Percentiles rank a stretch among this genome's conserved stretches.
Evolutionary conservation across 2,329 filamentous ascomycete genomes (phyloP).

Genomic region (Diaporthe sp.): DNA sequence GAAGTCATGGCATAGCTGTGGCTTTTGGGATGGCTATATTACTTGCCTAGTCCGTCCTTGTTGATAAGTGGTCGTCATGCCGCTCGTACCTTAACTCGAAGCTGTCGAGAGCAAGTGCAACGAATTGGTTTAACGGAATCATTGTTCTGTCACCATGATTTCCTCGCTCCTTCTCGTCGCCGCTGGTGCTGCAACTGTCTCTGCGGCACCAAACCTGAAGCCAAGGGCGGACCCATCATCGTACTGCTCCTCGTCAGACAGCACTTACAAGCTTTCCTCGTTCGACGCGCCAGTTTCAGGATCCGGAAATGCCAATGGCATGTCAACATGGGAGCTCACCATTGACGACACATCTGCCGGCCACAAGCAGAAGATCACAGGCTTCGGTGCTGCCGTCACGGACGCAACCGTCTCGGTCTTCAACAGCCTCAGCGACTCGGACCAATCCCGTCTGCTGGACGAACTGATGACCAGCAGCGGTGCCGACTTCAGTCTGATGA

Average conservation of each 20-base stretch:
- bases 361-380: conserved; percentile 56
- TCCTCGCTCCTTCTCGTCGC: conserved; percentile 28
- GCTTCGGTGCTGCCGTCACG: conserved; percentile 59
- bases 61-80: not conserved
- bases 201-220: conserved; percentile 35
- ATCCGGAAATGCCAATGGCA: conserved; percentile 48
- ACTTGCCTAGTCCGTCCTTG: not conserved
- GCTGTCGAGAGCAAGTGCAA: not conserved
- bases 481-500: conserved; percentile 56
- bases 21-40: not conserved
- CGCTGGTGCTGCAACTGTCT: conserved; percentile 23
- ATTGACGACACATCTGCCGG: conserved; percentile 56
- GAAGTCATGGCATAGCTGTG: not conserved
- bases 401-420: conserved; percentile 58
- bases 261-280: conserved; percentile 53
- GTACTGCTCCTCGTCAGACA: conserved; percentile 54
- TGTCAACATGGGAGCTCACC: conserved; percentile 55
- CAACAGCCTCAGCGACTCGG: conserved; percentile 50
- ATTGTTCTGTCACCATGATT: conserved; percentile 19
- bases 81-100: not conserved
- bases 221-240: conserved; percentile 44
- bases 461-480: conserved; percentile 54
- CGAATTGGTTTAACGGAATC: not conserved
- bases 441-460: conserved; percentile 51
- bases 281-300: conserved; percentile 53